Evolutionary conservation across 371 early-diverging fungal genomes (phyloP).

Genomic region (Lichtheimia ramosa): DNA sequence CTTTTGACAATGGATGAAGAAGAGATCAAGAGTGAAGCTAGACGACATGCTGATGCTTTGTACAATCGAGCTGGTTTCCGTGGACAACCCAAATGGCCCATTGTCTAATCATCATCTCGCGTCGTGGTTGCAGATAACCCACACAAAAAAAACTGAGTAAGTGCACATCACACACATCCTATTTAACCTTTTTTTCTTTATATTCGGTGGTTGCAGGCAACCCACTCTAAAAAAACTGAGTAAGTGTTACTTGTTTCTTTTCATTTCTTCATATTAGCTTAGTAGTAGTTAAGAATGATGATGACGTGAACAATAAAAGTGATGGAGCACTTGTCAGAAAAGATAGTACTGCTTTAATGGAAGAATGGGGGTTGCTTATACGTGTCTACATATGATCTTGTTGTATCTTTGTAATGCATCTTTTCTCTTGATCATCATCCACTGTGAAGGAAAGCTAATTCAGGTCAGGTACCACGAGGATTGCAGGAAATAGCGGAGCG

Average conservation of each 20-base stretch:
- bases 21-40: conserved; percentile 14
- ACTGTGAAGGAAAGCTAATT: too few relatives aligned
- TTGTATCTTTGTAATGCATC: too few relatives aligned
- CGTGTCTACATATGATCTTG: too few relatives aligned
- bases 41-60: conserved; percentile 18
- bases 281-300: too few relatives aligned
- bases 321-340: too few relatives aligned
- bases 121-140: conserved; percentile 22
- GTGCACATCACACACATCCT: conserved; percentile 5
- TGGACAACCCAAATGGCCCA: conserved; percentile 23
- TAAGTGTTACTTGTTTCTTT: conserved; percentile 10
- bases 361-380: too few relatives aligned
- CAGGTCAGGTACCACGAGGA: too few relatives aligned
- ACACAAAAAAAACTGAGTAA: conserved; percentile 25
- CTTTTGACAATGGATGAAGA: conserved; percentile 22
- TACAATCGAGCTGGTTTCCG: conserved; percentile 21
- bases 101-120: conserved; percentile 14
- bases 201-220: conserved; percentile 21
- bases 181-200: neutral
- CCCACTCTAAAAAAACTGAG: conserved; percentile 20
- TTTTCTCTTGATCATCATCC: too few relatives aligned
- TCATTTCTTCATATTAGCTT: neutral
- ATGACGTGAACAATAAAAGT: too few relatives aligned
- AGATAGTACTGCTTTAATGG: too few relatives aligned
- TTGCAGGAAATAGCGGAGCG: too few relatives aligned